Percentiles rank a stretch among this genome's conserved stretches.
These are phyloP conservation scores for Apophysomyces ossiformis DNA, from an alignment of 371 early-diverging fungal species.

Conservation along the genomic window DNA sequence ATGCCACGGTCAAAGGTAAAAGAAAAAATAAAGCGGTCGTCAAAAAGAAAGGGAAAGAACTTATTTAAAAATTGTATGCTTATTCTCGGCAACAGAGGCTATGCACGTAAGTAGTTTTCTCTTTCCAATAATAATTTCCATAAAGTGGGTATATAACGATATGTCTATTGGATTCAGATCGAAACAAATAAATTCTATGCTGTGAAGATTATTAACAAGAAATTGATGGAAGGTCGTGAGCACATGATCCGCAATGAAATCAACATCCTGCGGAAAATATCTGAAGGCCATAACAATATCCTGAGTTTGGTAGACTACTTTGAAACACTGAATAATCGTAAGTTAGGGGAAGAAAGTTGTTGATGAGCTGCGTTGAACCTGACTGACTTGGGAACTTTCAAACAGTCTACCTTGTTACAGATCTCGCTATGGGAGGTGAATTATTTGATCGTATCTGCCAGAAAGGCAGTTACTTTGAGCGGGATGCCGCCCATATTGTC, in stretches of 20 bases:
- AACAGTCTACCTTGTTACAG: constrained; percentile 87
- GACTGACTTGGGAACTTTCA: background rate
- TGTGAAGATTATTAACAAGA: constrained; percentile 91
- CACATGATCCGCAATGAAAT: constrained; percentile 93
- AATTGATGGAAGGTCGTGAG: constrained; percentile 86
- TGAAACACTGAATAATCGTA: constrained; percentile 88
- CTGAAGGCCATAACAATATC: constrained; percentile 87
- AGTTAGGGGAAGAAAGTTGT: constrained; percentile 19
- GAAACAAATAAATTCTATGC: constrained; percentile 87
- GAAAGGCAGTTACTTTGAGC: constrained; percentile 80
- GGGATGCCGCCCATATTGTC: constrained; percentile 84
- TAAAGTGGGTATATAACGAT: background rate
- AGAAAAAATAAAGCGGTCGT: background rate
- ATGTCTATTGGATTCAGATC: constrained; percentile 51
- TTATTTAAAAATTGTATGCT: too few relatives aligned
- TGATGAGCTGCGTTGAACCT: background rate
- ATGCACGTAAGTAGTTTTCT: constrained; percentile 43
- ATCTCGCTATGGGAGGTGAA: constrained; percentile 92
- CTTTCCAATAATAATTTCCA: background rate
- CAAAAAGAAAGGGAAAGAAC: background rate
- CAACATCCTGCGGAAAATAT: constrained; percentile 80
- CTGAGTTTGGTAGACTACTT: constrained; percentile 90
- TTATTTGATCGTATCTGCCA: constrained; percentile 88
- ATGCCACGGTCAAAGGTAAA: constrained; percentile 75
- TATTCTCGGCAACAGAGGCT: constrained; percentile 37